Evolutionary conservation across 192 early-diverging fungal species (phyloP).

Genomic region (Cladochytrium replicatum): DNA sequence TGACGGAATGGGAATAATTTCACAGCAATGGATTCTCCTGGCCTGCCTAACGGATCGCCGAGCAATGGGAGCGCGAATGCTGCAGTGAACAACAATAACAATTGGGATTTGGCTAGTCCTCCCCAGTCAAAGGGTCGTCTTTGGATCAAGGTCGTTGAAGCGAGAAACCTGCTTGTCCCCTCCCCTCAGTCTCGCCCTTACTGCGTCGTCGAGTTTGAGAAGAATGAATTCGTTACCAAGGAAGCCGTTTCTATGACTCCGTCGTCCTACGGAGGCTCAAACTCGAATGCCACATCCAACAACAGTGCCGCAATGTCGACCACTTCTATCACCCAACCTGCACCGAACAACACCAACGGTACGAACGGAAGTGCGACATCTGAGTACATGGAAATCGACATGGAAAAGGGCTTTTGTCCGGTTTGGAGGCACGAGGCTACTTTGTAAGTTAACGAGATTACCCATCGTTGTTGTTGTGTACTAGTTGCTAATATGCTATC

Average conservation of each 20-base stretch:
- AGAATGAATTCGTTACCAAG: constrained; percentile 42
- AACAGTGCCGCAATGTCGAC: too few relatives aligned
- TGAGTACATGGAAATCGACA: constrained; percentile 3
- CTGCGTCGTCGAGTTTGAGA: constrained; percentile 49
- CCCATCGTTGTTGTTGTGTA: background rate
- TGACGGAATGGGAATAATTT: too few relatives aligned
- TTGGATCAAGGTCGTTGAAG: constrained; percentile 40
- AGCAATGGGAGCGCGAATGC: too few relatives aligned
- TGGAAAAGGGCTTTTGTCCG: constrained; percentile 15
- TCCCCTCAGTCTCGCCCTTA: constrained; percentile 22
- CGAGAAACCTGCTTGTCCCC: constrained; percentile 31
- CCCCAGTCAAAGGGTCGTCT: constrained; percentile 17
- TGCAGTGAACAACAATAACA: too few relatives aligned
- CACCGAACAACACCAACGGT: too few relatives aligned
- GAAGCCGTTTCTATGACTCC: constrained; percentile 26
- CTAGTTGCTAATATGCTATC: constrained; percentile 7
- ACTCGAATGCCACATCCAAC: too few relatives aligned
- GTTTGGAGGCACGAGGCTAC: constrained; percentile 47
- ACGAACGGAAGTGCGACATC: background rate
- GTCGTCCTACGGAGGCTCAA: too few relatives aligned
- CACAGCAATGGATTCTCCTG: too few relatives aligned
- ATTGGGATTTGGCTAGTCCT: background rate
- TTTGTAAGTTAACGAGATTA: constrained; percentile 25
- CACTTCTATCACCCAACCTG: too few relatives aligned
- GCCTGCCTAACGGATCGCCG: too few relatives aligned